phyloP scores from a whole-genome alignment of 2,329 filamentous ascomycete species.

The Remersonia thermophila region DNA sequence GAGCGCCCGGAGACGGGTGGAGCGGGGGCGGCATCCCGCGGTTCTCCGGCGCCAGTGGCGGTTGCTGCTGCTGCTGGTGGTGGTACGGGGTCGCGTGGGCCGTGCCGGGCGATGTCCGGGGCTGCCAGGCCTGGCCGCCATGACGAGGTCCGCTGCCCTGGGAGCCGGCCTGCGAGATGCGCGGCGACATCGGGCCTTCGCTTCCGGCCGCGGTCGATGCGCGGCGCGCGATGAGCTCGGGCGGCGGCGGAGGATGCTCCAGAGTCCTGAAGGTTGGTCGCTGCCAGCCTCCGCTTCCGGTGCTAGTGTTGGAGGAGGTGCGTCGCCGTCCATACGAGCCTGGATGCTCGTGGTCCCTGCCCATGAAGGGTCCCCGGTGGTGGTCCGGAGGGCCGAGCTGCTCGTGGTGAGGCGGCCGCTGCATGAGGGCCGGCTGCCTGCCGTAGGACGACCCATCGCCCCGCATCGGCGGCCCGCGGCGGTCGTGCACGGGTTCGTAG shows the following conservation, averaged over 20 bases:
- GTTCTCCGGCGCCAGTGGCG: neutral
- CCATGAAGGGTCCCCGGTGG: slow-evolving; percentile 73
- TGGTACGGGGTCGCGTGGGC: slow-evolving; percentile 29
- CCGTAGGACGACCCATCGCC: slow-evolving; percentile 49
- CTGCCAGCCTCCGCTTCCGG: slow-evolving; percentile 62
- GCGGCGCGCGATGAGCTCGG: slow-evolving; percentile 33
- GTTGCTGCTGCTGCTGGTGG: slow-evolving; percentile 4
- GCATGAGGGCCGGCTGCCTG: slow-evolving; percentile 66
- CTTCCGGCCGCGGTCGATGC: slow-evolving; percentile 37
- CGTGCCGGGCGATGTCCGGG: slow-evolving; percentile 32
- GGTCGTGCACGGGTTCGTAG: slow-evolving; percentile 78
- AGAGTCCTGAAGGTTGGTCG: slow-evolving; percentile 33
- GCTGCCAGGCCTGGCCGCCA: slow-evolving; percentile 26
- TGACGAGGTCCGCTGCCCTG: slow-evolving; percentile 21
- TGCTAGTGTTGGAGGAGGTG: slow-evolving; percentile 84
- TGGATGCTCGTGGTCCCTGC: slow-evolving; percentile 52
- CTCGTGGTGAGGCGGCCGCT: slow-evolving; percentile 55
- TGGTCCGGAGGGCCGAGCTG: slow-evolving; percentile 61
- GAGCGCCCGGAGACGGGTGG: slow-evolving; percentile 17
- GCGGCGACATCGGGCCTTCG: slow-evolving; percentile 39
- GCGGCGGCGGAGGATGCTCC: slow-evolving; percentile 30
- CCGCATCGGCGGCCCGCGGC: slow-evolving; percentile 51
- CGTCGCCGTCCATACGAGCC: slow-evolving; percentile 62
- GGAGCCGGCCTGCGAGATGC: slow-evolving; percentile 28
- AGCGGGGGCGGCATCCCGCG: slow-evolving; percentile 13